Percentiles rank a stretch among this genome's conserved stretches.
Conservation (phyloP, 352 stramenopile species). For the Thalassiosira delicatula region DNA sequence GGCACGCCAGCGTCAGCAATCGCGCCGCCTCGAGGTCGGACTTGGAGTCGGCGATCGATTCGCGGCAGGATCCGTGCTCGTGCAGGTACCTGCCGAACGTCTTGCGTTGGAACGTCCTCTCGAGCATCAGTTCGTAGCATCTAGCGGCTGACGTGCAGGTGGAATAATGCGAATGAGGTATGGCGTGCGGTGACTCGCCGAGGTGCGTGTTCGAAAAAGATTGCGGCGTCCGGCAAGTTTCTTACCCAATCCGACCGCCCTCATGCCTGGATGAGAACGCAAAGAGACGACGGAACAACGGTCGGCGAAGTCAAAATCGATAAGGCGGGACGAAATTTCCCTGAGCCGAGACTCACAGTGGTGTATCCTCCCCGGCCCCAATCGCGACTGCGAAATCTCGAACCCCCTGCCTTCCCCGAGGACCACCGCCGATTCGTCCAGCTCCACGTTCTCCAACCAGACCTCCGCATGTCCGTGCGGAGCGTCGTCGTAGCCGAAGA, state of each 20-base stretch:
- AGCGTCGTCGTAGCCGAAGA: slow-evolving; percentile 97
- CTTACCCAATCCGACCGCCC: slow-evolving; percentile 61
- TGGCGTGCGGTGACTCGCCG: not conserved
- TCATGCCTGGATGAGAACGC: slow-evolving; percentile 84
- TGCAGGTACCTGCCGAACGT: slow-evolving; percentile 85
- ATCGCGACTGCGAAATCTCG: slow-evolving; percentile 88
- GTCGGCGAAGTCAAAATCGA: too few relatives aligned
- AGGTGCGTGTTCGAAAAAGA: too few relatives aligned
- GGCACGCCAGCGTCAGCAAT: slow-evolving; percentile 78
- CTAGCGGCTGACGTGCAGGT: slow-evolving; percentile 56
- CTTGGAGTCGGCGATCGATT: slow-evolving; percentile 90
- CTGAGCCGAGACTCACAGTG: slow-evolving; percentile 87
- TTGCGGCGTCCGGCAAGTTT: slow-evolving; percentile 11
- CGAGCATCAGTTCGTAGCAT: slow-evolving; percentile 83
- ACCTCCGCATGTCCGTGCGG: slow-evolving; percentile 90
- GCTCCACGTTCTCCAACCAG: slow-evolving; percentile 76
- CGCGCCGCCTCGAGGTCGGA: slow-evolving; percentile 82
- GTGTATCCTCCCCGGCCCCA: slow-evolving; percentile 93
- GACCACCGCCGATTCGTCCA: slow-evolving; percentile 78
- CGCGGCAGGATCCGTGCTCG: slow-evolving; percentile 84
- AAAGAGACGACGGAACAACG: too few relatives aligned
- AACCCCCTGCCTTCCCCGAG: slow-evolving; percentile 88
- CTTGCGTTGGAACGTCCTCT: slow-evolving; percentile 85
- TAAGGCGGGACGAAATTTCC: slow-evolving; percentile 4
- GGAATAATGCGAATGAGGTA: not conserved